A percentile compares a stretch with the other conserved stretches of the same genome.
These are phyloP conservation scores for Lepidium sativum DNA, from an alignment of 345 rosid genomes.

Conservation along the genomic window DNA sequence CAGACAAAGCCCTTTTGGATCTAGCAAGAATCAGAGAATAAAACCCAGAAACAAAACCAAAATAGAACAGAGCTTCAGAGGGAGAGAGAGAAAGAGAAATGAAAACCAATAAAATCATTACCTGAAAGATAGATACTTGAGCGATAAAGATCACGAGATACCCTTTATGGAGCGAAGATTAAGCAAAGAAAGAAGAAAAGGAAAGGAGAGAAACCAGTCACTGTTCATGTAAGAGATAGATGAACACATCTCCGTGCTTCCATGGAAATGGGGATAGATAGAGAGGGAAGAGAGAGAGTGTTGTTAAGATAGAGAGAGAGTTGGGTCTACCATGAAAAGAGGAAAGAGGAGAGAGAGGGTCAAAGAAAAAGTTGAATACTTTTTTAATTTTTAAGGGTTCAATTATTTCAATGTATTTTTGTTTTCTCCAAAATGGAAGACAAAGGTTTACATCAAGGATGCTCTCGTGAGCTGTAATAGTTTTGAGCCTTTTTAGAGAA, in stretches of 20 bases:
- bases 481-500: conserved; percentile 8
- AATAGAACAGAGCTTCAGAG: conserved; percentile 35
- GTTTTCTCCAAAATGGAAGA: conserved; percentile 30
- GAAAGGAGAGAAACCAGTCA: conserved; percentile 20
- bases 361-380: conserved; percentile 37
- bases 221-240: conserved; percentile 16
- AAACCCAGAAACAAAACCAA: conserved; percentile 25
- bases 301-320: conserved; percentile 23
- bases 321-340: conserved; percentile 46
- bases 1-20: conserved; percentile 27
- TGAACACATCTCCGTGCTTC: conserved; percentile 27
- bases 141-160: conserved; percentile 21
- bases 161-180: not conserved
- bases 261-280: conserved; percentile 38
- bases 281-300: conserved; percentile 22
- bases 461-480: conserved; percentile 23
- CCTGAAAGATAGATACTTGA: conserved; percentile 18
- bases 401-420: conserved; percentile 25
- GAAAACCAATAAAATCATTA: conserved; percentile 1
- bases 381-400: conserved; percentile 14
- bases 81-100: not conserved
- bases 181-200: conserved; percentile 19
- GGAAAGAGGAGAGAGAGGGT: conserved; percentile 32
- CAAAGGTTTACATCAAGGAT: conserved; percentile 28
- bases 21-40: conserved; percentile 38